These are phyloP conservation scores for Mycena galopus DNA, from an alignment of 768 basidiomycete species.

Conservation along the genomic window DNA sequence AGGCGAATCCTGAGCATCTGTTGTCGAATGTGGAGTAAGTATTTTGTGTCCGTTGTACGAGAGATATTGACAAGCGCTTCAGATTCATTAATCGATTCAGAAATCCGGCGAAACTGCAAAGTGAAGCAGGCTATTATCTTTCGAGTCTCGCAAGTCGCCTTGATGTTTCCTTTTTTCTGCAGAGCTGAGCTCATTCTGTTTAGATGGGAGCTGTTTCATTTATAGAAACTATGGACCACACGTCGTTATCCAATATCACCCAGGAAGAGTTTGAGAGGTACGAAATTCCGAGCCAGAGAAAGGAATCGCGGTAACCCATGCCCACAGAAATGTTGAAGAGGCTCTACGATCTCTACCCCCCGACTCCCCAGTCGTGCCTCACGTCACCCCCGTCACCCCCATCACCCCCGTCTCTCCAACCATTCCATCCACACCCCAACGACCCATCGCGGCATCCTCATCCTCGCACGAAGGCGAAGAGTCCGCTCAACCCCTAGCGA, in stretches of 20 bases:
- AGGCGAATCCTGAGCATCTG: conserved; percentile 93
- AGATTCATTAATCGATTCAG: conserved; percentile 98
- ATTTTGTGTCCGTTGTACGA: not conserved
- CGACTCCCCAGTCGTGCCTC: conserved; percentile 36
- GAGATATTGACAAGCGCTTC: not conserved
- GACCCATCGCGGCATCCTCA: conserved; percentile 43
- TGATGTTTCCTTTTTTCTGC: not conserved
- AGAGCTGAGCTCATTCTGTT: not conserved
- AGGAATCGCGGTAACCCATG: not conserved
- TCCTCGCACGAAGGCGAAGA: conserved; percentile 86
- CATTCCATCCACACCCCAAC: conserved; percentile 53
- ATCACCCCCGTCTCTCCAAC: conserved; percentile 29
- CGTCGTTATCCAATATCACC: conserved; percentile 92
- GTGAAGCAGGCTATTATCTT: conserved; percentile 97
- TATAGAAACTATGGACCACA: conserved; percentile 98
- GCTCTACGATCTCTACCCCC: conserved; percentile 64
- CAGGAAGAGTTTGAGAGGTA: conserved; percentile 94
- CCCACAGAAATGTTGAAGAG: conserved; percentile 62
- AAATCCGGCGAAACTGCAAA: conserved; percentile 89
- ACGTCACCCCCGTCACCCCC: conserved; percentile 18
- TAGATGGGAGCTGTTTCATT: conserved; percentile 98
- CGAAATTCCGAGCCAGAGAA: not conserved
- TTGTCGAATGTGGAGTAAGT: conserved; percentile 95
- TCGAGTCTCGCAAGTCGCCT: conserved; percentile 83
- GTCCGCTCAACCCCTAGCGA: conserved; percentile 83